Evolutionary conservation across 441 rosid species (phyloP).

Genomic region (Erodium chrysanthum): DNA sequence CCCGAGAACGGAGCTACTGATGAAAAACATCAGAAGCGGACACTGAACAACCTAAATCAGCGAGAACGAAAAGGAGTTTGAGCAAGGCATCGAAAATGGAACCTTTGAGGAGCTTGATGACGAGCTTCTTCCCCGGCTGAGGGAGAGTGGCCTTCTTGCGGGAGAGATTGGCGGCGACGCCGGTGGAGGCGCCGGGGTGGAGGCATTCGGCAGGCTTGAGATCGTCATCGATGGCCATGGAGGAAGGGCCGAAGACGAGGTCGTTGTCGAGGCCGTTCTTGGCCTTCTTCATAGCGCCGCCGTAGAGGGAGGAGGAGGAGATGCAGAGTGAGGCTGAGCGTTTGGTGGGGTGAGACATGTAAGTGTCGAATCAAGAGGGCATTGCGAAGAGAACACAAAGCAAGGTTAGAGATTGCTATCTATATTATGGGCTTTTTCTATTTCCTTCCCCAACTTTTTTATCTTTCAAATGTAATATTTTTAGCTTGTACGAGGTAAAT

Average conservation of each 20-base stretch:
- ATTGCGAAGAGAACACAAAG: not conserved
- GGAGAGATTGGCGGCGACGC: slow-evolving; percentile 61
- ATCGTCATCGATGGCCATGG: slow-evolving; percentile 62
- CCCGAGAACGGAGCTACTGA: not conserved
- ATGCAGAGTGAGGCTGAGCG: slow-evolving; percentile 42
- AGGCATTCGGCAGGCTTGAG: slow-evolving; percentile 36
- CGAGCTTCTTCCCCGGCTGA: slow-evolving; percentile 88
- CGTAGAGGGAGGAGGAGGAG: slow-evolving; percentile 28
- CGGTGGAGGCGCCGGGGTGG: slow-evolving; percentile 20
- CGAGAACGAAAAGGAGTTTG: no score
- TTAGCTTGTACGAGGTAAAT: no score
- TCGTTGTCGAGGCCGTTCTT: slow-evolving; percentile 51
- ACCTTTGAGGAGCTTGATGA: slow-evolving; percentile 86
- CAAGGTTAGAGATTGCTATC: no score
- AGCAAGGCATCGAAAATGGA: not conserved
- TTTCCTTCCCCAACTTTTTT: no score
- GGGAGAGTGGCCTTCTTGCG: slow-evolving; percentile 87
- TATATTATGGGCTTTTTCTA: no score
- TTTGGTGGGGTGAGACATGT: slow-evolving; percentile 92
- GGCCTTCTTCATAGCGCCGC: slow-evolving; percentile 56
- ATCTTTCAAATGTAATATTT: no score
- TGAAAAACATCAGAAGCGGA: not conserved
- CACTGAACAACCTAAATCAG: no score
- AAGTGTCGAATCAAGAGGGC: slow-evolving; percentile 14
- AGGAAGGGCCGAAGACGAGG: slow-evolving; percentile 41